These are phyloP conservation scores for Kluyveromyces lactis DNA, from an alignment of 805 yeast species.

Conservation along the genomic window DNA sequence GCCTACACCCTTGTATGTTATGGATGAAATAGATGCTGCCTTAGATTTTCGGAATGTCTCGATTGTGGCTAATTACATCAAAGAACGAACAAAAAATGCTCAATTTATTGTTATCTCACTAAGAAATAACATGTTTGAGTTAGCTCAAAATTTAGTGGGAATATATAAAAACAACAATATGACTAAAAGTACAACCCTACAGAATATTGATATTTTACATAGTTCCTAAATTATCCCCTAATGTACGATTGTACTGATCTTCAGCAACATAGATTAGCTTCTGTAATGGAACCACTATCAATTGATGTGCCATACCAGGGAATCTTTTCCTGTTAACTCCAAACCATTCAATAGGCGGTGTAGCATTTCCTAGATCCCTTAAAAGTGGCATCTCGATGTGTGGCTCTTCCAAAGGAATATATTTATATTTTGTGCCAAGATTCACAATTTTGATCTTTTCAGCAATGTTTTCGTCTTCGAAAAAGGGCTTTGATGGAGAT, in stretches of 20 bases:
- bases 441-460: conserved; percentile 41
- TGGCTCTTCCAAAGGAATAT: conserved; percentile 61
- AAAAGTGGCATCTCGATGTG: conserved; percentile 82
- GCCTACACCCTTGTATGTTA: conserved; percentile 94
- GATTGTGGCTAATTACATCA: conserved; percentile 94
- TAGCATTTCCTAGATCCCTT: conserved; percentile 89
- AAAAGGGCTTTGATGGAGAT: conserved; percentile 13
- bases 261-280: conserved; percentile 61
- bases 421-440: conserved; percentile 33
- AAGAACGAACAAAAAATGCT: conserved; percentile 91
- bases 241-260: conserved; percentile 34
- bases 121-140: conserved; percentile 95
- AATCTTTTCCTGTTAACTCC: conserved; percentile 82
- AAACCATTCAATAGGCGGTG: conserved; percentile 98
- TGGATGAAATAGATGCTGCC: conserved; percentile 99
- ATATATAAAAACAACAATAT: conserved; percentile 87
- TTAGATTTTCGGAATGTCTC: conserved; percentile 94
- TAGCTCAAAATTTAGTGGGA: conserved; percentile 90
- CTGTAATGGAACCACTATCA: conserved; percentile 65
- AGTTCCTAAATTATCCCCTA: conserved; percentile 26
- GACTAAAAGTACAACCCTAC: conserved; percentile 76
- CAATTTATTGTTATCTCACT: conserved; percentile 93
- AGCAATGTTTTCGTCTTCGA: conserved; percentile 30
- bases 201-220: conserved; percentile 47
- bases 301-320: conserved; percentile 81